Evolutionary conservation across 2,329 filamentous ascomycete genomes (phyloP), one percentile per base, ranked within the genome.

Genomic region (Ceratocystiopsis sp.): DNA sequence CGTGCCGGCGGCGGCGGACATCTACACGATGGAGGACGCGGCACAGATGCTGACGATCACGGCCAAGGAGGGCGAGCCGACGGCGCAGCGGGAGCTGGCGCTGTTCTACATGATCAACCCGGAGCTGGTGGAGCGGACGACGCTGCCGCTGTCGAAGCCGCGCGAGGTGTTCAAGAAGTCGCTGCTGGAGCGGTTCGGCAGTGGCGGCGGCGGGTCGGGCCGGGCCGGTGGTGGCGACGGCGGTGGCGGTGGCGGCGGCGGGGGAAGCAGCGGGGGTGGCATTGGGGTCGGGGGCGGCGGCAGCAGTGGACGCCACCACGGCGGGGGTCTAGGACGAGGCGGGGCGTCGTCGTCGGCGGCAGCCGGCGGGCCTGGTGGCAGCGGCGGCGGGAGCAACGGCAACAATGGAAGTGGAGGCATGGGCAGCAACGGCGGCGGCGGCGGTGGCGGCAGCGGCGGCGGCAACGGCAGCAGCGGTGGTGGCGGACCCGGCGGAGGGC

Each of bases 91-190:
- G 41, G 91, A 98, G 61, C 71, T 98, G 15, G 91, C 84, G 2
- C 82, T 94, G 48, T 81, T 96, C 54, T 96, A 95, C 58, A 73
- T 98, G 35, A 91, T 85, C 0, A 82, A 93, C 52, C 87, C 91
- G 0, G 85, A 94, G 57, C 72, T 91, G 15, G 76, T 95, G 13
- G 73, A 75, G 50, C 74, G 84, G 19, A 81, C 85, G 10, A 85
- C 86, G 0, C 67, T 93, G 37, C 91, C 91, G 1, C 70, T 96
- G 42, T 84, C 83, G 15, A 81, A 82, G 55, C 83, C 86, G 0
- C 71, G 80, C 19, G 86, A 95, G 54, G 86, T 93, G 0, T 96
- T 96, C 65, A 91, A 89, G 61, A 80, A 82, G 52, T 75, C 85
- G 44, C 76, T 91, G 52, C 84, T 93, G 70, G 83, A 81, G 46